A percentile compares a stretch with the other conserved stretches of the same genome.
Evolutionary conservation across 148 eudicot species (phyloP).

Genomic region (Gaultheria prostrata): DNA sequence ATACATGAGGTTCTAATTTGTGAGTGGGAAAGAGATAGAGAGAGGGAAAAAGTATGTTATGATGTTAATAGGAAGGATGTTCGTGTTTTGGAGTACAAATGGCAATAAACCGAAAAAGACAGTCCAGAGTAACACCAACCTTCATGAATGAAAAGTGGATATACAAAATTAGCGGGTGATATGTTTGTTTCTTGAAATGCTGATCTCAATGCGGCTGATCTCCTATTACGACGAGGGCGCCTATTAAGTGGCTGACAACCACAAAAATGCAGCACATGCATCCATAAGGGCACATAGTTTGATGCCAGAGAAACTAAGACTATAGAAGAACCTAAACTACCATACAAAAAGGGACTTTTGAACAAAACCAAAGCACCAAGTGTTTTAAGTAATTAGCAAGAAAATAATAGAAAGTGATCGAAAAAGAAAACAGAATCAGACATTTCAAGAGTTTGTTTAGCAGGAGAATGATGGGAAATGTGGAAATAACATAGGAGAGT

Average conservation of each 20-base stretch:
- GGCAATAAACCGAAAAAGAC: not conserved
- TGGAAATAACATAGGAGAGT: not conserved
- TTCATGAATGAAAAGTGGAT: constrained; percentile 96
- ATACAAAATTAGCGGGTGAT: constrained; percentile 88
- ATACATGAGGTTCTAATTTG: not conserved
- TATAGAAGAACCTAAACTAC: not conserved
- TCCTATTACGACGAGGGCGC: constrained; percentile 89
- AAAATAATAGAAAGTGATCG: not conserved
- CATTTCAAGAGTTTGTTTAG: not conserved
- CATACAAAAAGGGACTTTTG: not conserved
- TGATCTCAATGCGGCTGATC: constrained; percentile 58
- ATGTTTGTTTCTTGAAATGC: constrained; percentile 86
- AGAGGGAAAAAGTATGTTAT: not conserved
- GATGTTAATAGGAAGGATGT: not conserved
- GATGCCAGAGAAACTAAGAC: not conserved
- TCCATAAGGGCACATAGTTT: constrained; percentile 6
- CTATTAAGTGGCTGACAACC: constrained; percentile 46
- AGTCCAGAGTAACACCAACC: constrained; percentile 37
- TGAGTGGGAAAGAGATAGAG: not conserved
- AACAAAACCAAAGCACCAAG: not conserved
- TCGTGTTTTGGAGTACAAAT: not conserved
- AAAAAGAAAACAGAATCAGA: not conserved
- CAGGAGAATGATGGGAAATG: not conserved
- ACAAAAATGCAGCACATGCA: constrained; percentile 12
- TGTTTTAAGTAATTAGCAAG: not conserved